Base-by-base conservation (phyloP, 495 filamentous ascomycete species). In the Hypoxylon trugodes region DNA sequence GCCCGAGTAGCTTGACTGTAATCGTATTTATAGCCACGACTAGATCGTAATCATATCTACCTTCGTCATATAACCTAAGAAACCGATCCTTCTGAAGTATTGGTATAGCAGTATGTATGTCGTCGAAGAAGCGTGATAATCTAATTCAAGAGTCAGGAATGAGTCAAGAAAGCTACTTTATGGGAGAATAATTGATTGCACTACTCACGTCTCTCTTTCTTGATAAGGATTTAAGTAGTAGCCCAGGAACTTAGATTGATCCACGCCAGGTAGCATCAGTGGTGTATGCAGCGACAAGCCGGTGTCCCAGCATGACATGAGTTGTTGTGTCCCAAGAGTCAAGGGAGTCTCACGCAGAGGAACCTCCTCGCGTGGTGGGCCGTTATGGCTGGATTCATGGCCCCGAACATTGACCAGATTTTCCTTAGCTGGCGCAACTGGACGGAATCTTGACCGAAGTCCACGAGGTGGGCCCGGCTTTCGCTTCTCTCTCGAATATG, bases 71-170 rank as follows among this genome's bases (percentile, higher is more conserved):
- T 26, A 40, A 19, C 19, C 38, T 51, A n/a, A 75, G 47, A 53
- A 75, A 74, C 9, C 41, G 45, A 10, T 45, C 43, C 22, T 53
- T 69, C 1, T 67, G 69, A 37, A 74, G 69, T 22, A 75, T 50
- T 12, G 73, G 71, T 54, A 69, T 70, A 8, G 69, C 65, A 56
- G 72, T 42, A 24, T 70, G 69, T 32, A 69, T 47, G 22, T 73
- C 60, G 15, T 68, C 65, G 28, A 75, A 70, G 32, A 54, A 70
- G 15, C 51, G 50, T 25, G 51, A 15, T 12, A 71, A 46, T 13
- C 59, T 68, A 43, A 40, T 1, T 26, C 6, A 25, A 10, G 8
- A 22, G 6, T 18, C 16, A n/a, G n/a, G n/a, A n/a, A n/a, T n/a
- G n/a, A n/a, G n/a, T n/a, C n/a, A n/a, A n/a, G n/a, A n/a, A n/a